Evolutionary conservation across 1,284 basidiomycete species (phyloP), one percentile per base, ranked within the genome.

Genomic region (Vanrija humicola): DNA sequence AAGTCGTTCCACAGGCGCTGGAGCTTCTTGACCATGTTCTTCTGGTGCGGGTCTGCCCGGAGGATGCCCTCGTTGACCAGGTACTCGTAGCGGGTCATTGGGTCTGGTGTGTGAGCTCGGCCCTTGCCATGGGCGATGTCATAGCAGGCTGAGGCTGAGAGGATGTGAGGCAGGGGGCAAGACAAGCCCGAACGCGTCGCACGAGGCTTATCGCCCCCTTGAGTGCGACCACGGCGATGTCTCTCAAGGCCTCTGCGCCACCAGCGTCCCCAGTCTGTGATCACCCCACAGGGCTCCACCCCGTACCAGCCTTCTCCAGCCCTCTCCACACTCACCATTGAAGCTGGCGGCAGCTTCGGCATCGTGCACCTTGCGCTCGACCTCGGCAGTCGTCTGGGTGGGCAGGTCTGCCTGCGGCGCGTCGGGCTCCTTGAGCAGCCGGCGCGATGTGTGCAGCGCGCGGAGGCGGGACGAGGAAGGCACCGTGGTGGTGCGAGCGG

Each of bases 11-110:
- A 87, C 58, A 98, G 78, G 47, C 82, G 77, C 74, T 98, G 88
- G 14, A 98, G 81, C 63, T 86, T 84, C 69, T 84, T 78, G 56
- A 98, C 86, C 65, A 98, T 95, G 34, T 81, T 81, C 34, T 85
- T 84, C 75, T 98, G 95, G 77, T 93, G 86, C 8, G 83, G 81
- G 70, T 98, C 95, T 48, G 86, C 81, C 19, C 83, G 81, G 46
- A 98, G 78, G 1, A 83, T 74, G 15, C 89, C 89, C n/a, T 79
- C 75, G 6, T 82, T 77, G 46, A 97, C 83, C 45, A 95, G 83
- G 62, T 82, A 79, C 62, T 86, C 80, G 77, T 98, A 98, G 50
- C 86, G 84, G 3, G 69, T 67, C n/a, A 72, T 56, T 1, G 72
- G 73, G 54, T 75, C 73, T 75, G 56, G 15, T 0, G 38, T 43